Evolutionary conservation across 768 basidiomycete genomes (phyloP).

Genomic region (Kwoniella sp.): DNA sequence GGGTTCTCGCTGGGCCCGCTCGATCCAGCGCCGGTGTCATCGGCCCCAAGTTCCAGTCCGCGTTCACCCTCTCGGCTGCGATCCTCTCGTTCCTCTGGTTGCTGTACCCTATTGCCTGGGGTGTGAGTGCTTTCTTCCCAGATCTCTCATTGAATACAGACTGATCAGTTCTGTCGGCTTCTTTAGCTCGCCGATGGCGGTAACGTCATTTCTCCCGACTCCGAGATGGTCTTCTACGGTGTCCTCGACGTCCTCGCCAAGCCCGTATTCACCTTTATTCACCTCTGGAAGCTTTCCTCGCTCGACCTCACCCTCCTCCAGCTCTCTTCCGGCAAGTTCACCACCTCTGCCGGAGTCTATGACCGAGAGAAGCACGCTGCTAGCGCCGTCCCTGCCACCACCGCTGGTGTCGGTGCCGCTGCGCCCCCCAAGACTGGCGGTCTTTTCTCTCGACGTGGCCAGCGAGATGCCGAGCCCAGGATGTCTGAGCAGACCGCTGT

Average conservation of each 20-base stretch:
- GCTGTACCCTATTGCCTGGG: conserved; percentile 66
- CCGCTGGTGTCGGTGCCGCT: background rate
- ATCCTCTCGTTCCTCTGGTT: conserved; percentile 64
- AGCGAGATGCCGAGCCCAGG: conserved; percentile 24
- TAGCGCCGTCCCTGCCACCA: conserved; percentile 24
- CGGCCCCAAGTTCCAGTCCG: conserved; percentile 44
- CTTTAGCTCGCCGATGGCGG: conserved; percentile 59
- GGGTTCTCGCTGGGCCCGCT: conserved; percentile 48
- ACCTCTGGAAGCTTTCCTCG: conserved; percentile 49
- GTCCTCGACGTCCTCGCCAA: conserved; percentile 58
- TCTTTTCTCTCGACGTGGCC: conserved; percentile 35
- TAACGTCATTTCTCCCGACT: conserved; percentile 61
- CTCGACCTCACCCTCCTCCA: conserved; percentile 55
- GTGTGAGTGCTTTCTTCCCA: conserved; percentile 57
- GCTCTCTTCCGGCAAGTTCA: conserved; percentile 54
- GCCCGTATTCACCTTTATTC: conserved; percentile 54
- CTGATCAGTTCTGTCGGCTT: no score
- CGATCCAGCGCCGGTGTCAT: conserved; percentile 47
- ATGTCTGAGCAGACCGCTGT: conserved; percentile 20
- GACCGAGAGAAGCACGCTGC: conserved; percentile 42
- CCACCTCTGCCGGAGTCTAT: conserved; percentile 31
- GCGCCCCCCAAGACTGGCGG: conserved; percentile 29
- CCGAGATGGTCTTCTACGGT: conserved; percentile 64
- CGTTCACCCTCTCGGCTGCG: conserved; percentile 56
- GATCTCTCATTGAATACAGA: no score